Evolutionary conservation across 371 early-diverging fungal genomes (phyloP), one percentile per base, ranked within the genome.

Genomic region (Funneliformis caledonium): DNA sequence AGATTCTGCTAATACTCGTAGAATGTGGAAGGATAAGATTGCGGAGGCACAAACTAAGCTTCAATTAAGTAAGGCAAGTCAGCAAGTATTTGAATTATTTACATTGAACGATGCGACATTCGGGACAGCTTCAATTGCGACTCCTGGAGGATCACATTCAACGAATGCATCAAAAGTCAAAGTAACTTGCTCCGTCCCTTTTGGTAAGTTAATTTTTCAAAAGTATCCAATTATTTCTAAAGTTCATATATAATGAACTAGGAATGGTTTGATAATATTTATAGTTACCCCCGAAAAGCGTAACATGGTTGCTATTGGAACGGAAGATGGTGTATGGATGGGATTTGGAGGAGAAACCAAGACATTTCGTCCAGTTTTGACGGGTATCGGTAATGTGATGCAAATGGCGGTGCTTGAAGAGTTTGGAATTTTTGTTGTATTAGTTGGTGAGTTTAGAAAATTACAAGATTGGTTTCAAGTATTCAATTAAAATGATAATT

Each of bases 371-470:
- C 88, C 89, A 61, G 89, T 94, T 45, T 82, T 97, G 75, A 89
- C 91, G 22, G n/a, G 70, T 3, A 86, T 95, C 73, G 95, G 96
- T 50, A 92, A 92, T 80, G 93, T 97, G 14, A 87, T 89, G 14
- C 96, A 97, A 83, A 90, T 97, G 68, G 96, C 96, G 81, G 91
- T 96, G 2, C 81, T 96, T 60, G 93, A 93, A 81, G 89, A 91
- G 42, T 89, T 90, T 76, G 92, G 91, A 26, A 86, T 94, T 59
- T 85, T 97, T 70, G 86, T 96, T 47, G 90, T 96, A 7, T 86
- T 97, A 16, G 91, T 95, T 8, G 93, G 90, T 88, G 83, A 83
- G 83, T 81, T 22, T 22, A 37, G n/a, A 47, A 6, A 26, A 33
- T 33, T 12, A 16, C 19, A 65, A 19, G 6, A 1, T 52, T 61